Evolutionary conservation across 2,329 filamentous ascomycete genomes (phyloP).

Genomic region (Verruconis gallopava): DNA sequence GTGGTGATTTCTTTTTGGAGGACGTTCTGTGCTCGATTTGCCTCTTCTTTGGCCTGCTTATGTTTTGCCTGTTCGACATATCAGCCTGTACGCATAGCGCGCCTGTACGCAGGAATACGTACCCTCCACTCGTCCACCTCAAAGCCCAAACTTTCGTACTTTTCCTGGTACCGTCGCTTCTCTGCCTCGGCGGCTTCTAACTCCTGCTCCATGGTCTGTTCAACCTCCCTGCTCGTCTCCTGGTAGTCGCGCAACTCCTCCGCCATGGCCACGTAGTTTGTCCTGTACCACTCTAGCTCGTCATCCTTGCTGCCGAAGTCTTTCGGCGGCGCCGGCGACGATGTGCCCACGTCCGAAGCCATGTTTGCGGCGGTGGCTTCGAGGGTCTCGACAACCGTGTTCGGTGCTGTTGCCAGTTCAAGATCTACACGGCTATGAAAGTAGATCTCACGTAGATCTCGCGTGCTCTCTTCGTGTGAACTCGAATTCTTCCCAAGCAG

Average conservation of each 20-base stretch:
- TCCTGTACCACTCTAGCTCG: conserved; percentile 86
- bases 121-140: conserved; percentile 99
- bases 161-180: conserved; percentile 73
- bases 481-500: too few species aligned
- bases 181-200: conserved; percentile 90
- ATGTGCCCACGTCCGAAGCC: conserved; percentile 5
- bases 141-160: conserved; percentile 70
- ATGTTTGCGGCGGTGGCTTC: conserved; percentile 2
- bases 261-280: conserved; percentile 87
- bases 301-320: conserved; percentile 43
- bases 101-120: conserved; percentile 29
- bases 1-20: conserved; percentile 94
- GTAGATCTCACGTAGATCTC: too few species aligned
- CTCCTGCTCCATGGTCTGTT: conserved; percentile 90
- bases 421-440: too few species aligned
- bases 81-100: too few species aligned
- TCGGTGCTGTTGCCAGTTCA: too few species aligned
- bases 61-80: conserved; percentile 90
- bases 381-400: too few species aligned
- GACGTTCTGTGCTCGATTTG: conserved; percentile 66
- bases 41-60: conserved; percentile 85
- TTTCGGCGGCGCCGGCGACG: conserved; percentile 9
- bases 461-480: too few species aligned
- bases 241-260: conserved; percentile 88
- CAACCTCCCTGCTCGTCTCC: conserved; percentile 82